phyloP scores from a whole-genome alignment of 1,284 basidiomycete species.

The Cryptococcus hybrid region DNA sequence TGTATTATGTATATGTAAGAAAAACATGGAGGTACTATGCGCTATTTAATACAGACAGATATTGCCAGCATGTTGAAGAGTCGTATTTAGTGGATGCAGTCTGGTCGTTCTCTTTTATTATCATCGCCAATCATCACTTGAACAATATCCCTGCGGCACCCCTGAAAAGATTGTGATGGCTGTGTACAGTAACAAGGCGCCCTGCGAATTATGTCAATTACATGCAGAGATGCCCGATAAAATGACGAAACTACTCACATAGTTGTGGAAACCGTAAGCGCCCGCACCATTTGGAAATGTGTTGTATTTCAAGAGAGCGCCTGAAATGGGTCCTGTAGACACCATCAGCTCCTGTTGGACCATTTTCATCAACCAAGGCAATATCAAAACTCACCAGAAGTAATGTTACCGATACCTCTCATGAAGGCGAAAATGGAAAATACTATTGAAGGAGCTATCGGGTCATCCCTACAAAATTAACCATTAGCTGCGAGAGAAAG shows the following conservation, averaged over 20 bases:
- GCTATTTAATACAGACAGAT: too few relatives aligned
- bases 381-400: slow-evolving; percentile 27
- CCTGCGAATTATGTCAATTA: slow-evolving; percentile 1
- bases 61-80: too few relatives aligned
- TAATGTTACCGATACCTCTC: slow-evolving; percentile 47
- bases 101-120: too few relatives aligned
- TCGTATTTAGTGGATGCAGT: too few relatives aligned
- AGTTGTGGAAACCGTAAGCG: slow-evolving; percentile 43
- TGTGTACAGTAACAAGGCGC: slow-evolving; percentile 15
- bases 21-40: too few relatives aligned
- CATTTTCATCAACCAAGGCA: not conserved
- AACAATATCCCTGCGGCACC: slow-evolving; percentile 11
- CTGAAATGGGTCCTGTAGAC: slow-evolving; percentile 31
- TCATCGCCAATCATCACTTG: not conserved
- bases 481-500: not conserved
- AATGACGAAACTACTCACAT: slow-evolving; percentile 20
- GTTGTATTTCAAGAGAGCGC: slow-evolving; percentile 29
- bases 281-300: slow-evolving; percentile 29
- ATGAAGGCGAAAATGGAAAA: slow-evolving; percentile 46
- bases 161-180: slow-evolving; percentile 17
- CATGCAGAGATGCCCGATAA: not conserved
- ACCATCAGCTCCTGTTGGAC: too few relatives aligned
- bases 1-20: too few relatives aligned
- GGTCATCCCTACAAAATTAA: slow-evolving; percentile 34
- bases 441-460: slow-evolving; percentile 28